These are phyloP conservation scores for Phanerochaete carnosa DNA, from an alignment of 768 basidiomycete genomes.

Conservation along the genomic window DNA sequence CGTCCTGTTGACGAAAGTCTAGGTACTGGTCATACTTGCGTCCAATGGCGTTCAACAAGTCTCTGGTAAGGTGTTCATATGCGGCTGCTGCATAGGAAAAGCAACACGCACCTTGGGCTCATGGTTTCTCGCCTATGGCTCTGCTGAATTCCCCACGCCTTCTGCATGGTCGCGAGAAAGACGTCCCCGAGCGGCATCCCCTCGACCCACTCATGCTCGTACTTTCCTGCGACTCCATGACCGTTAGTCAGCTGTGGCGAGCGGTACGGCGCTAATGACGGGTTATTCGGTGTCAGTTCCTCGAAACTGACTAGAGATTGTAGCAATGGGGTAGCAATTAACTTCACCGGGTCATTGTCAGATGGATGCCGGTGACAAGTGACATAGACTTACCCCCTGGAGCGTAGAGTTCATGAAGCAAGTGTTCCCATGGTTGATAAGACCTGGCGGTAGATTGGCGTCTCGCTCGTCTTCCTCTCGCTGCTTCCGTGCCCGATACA, in stretches of 20 bases:
- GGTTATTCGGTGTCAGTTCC: slow-evolving; percentile 43
- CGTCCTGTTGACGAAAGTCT: slow-evolving; percentile 94
- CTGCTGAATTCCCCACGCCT: slow-evolving; percentile 64
- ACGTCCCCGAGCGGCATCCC: slow-evolving; percentile 70
- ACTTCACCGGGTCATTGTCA: slow-evolving; percentile 32
- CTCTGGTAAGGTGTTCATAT: slow-evolving; percentile 35
- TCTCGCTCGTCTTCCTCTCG: slow-evolving; percentile 60
- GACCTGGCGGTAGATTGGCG: slow-evolving; percentile 67
- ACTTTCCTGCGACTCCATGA: slow-evolving; percentile 46
- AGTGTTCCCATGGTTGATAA: slow-evolving; percentile 82
- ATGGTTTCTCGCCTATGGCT: slow-evolving; percentile 46
- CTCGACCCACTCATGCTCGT: slow-evolving; percentile 51
- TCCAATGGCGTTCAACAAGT: slow-evolving; percentile 64
- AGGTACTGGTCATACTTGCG: slow-evolving; percentile 92
- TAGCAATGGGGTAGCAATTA: slow-evolving; percentile 65
- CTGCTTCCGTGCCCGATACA: slow-evolving; percentile 53
- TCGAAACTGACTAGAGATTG: slow-evolving; percentile 55
- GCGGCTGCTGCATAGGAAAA: not conserved
- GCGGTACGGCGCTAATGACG: slow-evolving; percentile 33
- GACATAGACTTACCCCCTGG: slow-evolving; percentile 64
- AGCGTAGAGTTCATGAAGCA: slow-evolving; percentile 97
- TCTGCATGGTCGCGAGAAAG: slow-evolving; percentile 56
- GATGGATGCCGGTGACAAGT: not conserved
- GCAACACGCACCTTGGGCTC: slow-evolving; percentile 60
- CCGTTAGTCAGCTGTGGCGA: slow-evolving; percentile 73